Evolutionary conservation across 2,329 filamentous ascomycete genomes (phyloP).

Genomic region (Cladosporium colombiae): DNA sequence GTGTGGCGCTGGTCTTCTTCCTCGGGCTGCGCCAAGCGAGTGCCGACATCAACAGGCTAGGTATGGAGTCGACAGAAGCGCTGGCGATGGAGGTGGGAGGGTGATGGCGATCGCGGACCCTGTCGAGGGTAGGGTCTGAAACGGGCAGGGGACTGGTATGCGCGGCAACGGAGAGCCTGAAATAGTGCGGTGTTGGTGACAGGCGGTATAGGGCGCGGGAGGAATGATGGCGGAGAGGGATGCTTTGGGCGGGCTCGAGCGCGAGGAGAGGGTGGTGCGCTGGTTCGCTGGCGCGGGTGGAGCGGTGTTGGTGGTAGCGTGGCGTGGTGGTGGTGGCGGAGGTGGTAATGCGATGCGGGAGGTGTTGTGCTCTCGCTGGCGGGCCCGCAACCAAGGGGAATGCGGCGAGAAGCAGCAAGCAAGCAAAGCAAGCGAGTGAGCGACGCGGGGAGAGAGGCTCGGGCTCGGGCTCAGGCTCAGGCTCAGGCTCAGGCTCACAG

Average conservation of each 20-base stretch:
- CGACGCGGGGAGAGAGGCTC: neutral
- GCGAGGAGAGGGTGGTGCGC: neutral
- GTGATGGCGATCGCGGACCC: conserved; percentile 17
- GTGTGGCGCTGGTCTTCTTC: conserved; percentile 16
- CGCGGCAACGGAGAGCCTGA: conserved; percentile 17
- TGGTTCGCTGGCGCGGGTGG: neutral
- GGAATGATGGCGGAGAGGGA: conserved; percentile 1
- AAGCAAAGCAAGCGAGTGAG: neutral
- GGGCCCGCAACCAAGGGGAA: neutral
- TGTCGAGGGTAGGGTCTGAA: conserved; percentile 15
- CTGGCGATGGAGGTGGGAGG: conserved; percentile 3
- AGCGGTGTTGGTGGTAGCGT: conserved; percentile 10
- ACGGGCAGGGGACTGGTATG: conserved; percentile 16
- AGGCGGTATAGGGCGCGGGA: conserved; percentile 13
- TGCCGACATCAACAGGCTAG: conserved; percentile 17
- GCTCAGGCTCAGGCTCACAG: too few relatives aligned
- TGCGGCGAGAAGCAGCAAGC: neutral
- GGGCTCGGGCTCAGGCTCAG: too few relatives aligned
- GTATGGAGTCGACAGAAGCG: conserved; percentile 8
- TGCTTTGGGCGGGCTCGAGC: neutral
- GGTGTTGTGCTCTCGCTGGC: conserved; percentile 10
- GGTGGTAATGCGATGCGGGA: too few relatives aligned
- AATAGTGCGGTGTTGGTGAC: conserved; percentile 12
- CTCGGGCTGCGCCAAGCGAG: conserved; percentile 18
- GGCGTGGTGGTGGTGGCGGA: conserved; percentile 9